phyloP scores from a whole-genome alignment of 345 rosid genomes.

The Cardamine resedifolia region DNA sequence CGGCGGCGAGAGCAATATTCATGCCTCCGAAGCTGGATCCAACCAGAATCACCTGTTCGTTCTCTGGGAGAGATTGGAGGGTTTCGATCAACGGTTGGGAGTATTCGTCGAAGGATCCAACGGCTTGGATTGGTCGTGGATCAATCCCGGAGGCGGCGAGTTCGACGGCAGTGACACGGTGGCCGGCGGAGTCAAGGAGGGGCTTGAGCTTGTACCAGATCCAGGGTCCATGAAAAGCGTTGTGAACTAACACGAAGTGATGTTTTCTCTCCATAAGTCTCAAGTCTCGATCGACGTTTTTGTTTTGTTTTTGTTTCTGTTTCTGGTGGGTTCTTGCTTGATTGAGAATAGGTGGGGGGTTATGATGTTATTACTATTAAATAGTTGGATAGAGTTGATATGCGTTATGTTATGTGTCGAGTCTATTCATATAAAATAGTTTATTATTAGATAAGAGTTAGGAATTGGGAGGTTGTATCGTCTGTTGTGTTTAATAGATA shows the following conservation, averaged over 20 bases:
- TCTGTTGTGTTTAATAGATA: too few relatives aligned
- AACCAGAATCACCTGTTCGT: constrained; percentile 35
- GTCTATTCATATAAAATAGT: too few relatives aligned
- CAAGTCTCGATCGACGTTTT: background rate
- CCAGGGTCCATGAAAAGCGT: constrained; percentile 42
- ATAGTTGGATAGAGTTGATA: background rate
- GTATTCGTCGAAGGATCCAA: constrained; percentile 29
- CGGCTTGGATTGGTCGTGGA: constrained; percentile 34
- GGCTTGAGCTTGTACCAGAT: constrained; percentile 45
- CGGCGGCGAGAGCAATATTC: constrained; percentile 35
- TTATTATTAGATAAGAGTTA: too few relatives aligned
- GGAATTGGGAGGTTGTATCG: too few relatives aligned
- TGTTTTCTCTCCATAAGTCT: constrained; percentile 30
- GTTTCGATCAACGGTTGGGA: constrained; percentile 36
- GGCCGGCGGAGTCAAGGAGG: constrained; percentile 37
- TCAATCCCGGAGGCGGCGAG: constrained; percentile 42
- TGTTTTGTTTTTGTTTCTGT: background rate
- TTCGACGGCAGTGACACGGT: constrained; percentile 40
- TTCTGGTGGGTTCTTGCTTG: background rate
- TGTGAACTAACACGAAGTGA: constrained; percentile 41
- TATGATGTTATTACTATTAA: background rate
- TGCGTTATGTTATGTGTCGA: background rate
- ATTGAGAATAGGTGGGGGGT: background rate
- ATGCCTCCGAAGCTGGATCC: constrained; percentile 41
- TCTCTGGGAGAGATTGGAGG: constrained; percentile 30